A percentile compares a stretch with the other conserved stretches of the same genome.
phyloP scores from a whole-genome alignment of 2,329 filamentous ascomycete genomes.

The Phoma sp. region DNA sequence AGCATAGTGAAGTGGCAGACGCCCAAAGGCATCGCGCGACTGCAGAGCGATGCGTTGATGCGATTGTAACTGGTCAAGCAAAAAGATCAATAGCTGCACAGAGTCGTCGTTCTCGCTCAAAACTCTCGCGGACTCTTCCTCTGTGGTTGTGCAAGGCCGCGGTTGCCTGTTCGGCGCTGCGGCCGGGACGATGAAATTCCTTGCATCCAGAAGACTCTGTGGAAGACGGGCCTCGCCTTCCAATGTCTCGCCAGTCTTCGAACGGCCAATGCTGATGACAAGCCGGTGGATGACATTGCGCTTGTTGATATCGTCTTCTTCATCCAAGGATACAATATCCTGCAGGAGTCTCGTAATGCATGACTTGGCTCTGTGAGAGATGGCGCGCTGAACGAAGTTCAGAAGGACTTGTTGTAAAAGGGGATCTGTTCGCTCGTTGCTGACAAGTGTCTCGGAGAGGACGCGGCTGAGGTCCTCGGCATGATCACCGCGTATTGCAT shows the following conservation, averaged over 20 bases:
- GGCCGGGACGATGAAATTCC: constrained; percentile 80
- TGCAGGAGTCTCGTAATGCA: constrained; percentile 75
- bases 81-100: constrained; percentile 68
- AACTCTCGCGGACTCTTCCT: constrained; percentile 66
- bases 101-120: constrained; percentile 74
- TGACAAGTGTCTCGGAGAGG: constrained; percentile 64
- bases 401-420: constrained; percentile 72
- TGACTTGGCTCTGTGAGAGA: constrained; percentile 70
- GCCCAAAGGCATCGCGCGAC: constrained; percentile 77
- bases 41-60: constrained; percentile 72
- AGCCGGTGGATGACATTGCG: constrained; percentile 92
- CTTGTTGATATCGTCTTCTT: constrained; percentile 90
- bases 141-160: constrained; percentile 67
- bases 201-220: constrained; percentile 60
- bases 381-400: constrained; percentile 78
- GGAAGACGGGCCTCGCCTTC: constrained; percentile 59
- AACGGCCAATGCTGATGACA: constrained; percentile 87
- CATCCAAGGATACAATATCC: constrained; percentile 74
- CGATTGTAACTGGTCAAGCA: constrained; percentile 71
- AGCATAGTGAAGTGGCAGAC: constrained; percentile 88
- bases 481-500: constrained; percentile 73
- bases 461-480: constrained; percentile 60
- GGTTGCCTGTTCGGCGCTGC: constrained; percentile 69
- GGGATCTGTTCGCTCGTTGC: constrained; percentile 54
- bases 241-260: constrained; percentile 61